Evolutionary conservation across 345 rosid species (phyloP).

Genomic region (Turritis glabra): DNA sequence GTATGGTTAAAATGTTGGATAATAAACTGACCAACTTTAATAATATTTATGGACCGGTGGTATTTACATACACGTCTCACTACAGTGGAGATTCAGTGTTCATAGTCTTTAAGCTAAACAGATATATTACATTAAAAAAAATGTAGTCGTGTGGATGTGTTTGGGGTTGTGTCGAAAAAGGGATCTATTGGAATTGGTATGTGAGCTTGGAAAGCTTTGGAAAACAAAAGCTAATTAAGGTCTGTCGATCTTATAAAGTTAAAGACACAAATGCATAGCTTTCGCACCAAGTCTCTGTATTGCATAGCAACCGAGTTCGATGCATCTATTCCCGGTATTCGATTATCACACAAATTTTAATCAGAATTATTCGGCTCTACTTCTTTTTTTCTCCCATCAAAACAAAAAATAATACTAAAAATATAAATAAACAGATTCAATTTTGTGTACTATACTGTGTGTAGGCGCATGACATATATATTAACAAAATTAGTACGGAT

Average conservation of each 20-base stretch:
- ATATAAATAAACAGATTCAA: too few relatives aligned
- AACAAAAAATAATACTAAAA: too few relatives aligned
- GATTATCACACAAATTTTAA: neutral
- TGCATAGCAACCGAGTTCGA: conserved; percentile 4
- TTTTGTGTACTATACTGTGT: too few relatives aligned
- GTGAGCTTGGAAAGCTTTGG: conserved; percentile 17
- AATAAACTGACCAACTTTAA: neutral
- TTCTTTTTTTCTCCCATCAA: neutral
- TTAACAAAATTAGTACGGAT: neutral
- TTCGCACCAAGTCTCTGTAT: conserved; percentile 21
- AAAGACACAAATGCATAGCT: conserved; percentile 31
- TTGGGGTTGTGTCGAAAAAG: neutral
- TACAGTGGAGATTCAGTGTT: neutral
- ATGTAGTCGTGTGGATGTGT: conserved; percentile 15
- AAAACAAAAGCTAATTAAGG: conserved; percentile 1
- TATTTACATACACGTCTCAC: neutral
- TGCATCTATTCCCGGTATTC: conserved; percentile 4
- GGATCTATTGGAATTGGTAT: conserved; percentile 1
- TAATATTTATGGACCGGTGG: neutral
- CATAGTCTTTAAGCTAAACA: neutral
- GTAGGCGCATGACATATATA: too few relatives aligned
- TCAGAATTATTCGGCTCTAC: neutral
- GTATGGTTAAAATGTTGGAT: conserved; percentile 5
- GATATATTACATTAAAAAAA: neutral
- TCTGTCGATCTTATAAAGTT: conserved; percentile 10